These are phyloP conservation scores for Persicaria maculosa DNA, from an alignment of 148 eudicot species.

Conservation along the genomic window DNA sequence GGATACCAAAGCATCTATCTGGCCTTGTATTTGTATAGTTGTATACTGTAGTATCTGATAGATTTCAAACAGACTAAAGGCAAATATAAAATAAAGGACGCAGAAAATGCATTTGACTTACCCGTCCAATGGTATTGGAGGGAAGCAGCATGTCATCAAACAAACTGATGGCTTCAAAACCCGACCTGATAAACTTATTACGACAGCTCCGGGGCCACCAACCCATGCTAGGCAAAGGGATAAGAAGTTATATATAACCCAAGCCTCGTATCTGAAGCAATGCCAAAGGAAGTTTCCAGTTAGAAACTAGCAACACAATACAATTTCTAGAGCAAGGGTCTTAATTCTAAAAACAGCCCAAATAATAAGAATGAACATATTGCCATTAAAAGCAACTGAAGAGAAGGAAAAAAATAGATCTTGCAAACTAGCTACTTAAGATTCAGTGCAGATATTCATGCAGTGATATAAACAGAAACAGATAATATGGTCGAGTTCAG, in stretches of 20 bases:
- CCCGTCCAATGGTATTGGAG: conserved; percentile 94
- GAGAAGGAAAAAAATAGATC: not conserved
- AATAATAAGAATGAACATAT: not conserved
- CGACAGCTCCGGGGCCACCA: conserved; percentile 99
- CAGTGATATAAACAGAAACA: not conserved
- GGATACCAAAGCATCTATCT: not conserved
- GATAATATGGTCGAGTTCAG: not conserved
- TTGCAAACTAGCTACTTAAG: not conserved
- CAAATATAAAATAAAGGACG: not conserved
- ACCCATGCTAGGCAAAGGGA: conserved; percentile 97
- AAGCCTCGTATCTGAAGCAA: conserved; percentile 86
- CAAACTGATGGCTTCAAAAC: conserved; percentile 78
- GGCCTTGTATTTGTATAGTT: not conserved
- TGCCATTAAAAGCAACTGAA: not conserved
- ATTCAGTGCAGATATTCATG: not conserved
- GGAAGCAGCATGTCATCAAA: conserved; percentile 91
- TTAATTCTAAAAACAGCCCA: not conserved
- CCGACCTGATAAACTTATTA: conserved; percentile 75
- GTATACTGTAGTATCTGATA: not conserved
- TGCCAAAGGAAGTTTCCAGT: not conserved
- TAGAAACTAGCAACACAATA: not conserved
- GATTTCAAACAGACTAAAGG: not conserved
- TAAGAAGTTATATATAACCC: conserved; percentile 95
- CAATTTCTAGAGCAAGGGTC: not conserved
- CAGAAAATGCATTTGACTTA: conserved; percentile 27